Base-by-base conservation (phyloP, 2,329 filamentous ascomycete species). In the Neofusicoccum kwambonambiense region DNA sequence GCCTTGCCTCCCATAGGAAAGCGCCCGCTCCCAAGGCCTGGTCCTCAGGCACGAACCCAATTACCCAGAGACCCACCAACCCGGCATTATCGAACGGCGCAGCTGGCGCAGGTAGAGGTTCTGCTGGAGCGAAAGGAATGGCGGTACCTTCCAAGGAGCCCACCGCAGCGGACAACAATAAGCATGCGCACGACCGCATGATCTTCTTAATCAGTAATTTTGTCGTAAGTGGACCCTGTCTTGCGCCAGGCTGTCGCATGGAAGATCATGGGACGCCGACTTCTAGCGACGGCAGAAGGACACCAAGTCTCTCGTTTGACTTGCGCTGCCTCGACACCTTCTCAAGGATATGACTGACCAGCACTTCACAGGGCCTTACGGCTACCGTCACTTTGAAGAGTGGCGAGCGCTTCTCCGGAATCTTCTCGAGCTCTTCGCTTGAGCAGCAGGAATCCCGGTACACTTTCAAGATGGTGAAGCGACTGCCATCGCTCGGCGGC, bases 401-500 rank as follows among this genome's bases (percentile, higher is more conserved):
- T 70, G 87, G 87, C 70, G 87, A 89, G 54, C 83, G 82, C 64
- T 89, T 84, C 72, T 82, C 80, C 8, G 87, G 87, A 64, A 83
- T 89, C 41, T 85, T 89, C 70, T 87, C 85, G 45, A 84, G 83
- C 50, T 83, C 82, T 12, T 80, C 80, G 8, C 74, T 85, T 31
- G 83, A 86, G 62, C 73, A 81, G 4, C 79, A 75, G 67, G 83
- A 86, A 68, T 78, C 83, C 54, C 81, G 82, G 17, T 84, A 89
- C 70, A 77, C 83, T 34, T 79, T 89, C 70, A 90, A 89, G 76
- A 90, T 90, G 88, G 85, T 86, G 37, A 86, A 85, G 73, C 83
- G 82, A 68, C 74, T 80, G 64, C 74, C 77, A 50, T 70, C 75
- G 17, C 75, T 74, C 34, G 75, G 73, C 65, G 75, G 78, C 54